These are phyloP conservation scores for Malassezia sympodialis DNA, from an alignment of 1,284 basidiomycete species.

Conservation along the genomic window DNA sequence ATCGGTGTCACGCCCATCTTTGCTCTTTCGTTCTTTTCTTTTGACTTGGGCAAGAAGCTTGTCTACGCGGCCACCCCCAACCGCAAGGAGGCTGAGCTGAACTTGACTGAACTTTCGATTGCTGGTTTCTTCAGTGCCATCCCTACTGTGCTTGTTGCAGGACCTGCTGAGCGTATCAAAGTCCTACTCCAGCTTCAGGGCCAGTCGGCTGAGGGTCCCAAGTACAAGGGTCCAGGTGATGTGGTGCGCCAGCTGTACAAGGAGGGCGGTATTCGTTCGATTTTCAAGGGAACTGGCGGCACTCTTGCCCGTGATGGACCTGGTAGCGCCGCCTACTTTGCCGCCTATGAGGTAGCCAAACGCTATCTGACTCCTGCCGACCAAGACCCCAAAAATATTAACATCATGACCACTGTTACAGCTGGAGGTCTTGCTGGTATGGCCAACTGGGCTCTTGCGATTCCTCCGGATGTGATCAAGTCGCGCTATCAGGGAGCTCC, in stretches of 20 bases:
- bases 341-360: constrained; percentile 90
- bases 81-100: constrained; percentile 59
- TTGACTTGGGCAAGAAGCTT: constrained; percentile 83
- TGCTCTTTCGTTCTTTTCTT: constrained; percentile 96
- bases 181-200: constrained; percentile 87
- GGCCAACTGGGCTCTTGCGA: constrained; percentile 60
- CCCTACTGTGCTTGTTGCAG: constrained; percentile 81
- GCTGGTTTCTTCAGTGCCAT: constrained; percentile 92
- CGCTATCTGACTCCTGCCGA: constrained; percentile 64
- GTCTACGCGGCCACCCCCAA: constrained; percentile 60
- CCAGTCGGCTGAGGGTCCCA: constrained; percentile 58
- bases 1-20: constrained; percentile 97
- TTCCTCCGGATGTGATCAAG: constrained; percentile 57
- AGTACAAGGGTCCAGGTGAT: constrained; percentile 85
- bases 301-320: constrained; percentile 91
- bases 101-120: constrained; percentile 71
- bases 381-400: constrained; percentile 67
- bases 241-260: constrained; percentile 83
- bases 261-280: constrained; percentile 82
- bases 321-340: constrained; percentile 93
- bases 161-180: constrained; percentile 93
- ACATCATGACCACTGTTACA: constrained; percentile 74
- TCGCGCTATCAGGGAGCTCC: constrained; percentile 94
- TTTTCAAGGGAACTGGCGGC: constrained; percentile 84
- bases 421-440: constrained; percentile 92